Base-by-base conservation (phyloP, 495 filamentous ascomycete species). In the Parathielavia hyrcaniae region DNA sequence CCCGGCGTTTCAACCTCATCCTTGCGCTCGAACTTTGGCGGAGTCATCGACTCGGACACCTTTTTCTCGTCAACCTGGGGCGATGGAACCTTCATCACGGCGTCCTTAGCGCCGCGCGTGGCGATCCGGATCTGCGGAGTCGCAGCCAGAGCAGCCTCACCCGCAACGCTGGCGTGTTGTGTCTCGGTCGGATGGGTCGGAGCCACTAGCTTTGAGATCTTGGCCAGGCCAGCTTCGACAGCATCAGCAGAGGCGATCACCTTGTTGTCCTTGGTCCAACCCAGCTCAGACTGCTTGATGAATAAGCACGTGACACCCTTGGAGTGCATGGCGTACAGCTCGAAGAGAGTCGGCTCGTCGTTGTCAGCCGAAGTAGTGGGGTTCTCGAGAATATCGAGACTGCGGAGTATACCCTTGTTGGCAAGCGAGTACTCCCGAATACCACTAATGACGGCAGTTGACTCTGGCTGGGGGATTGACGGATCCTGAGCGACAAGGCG, bases 251-350 rank as follows among this genome's bases (percentile, higher is more conserved):
- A 75, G 56, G 83, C 70, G 40, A 96, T 75, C 53, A 91, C 87
- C 71, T 91, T 93, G 70, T 87, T 90, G 36, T 97, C 90, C 38
- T 80, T 74, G 55, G 81, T 84, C 91, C 90, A 97, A 5, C 95
- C 93, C 53, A 99, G 73, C 71, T 97, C 91, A 47, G 85, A 82
- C 69, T 88, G 87, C 69, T 86, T 91, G 64, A 99, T 82, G 64
- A 80, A 84, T 34, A 97, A 63, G 65, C 87, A 90, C 1, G 89
- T 90, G 43, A 97, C 90, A 59, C 95, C 95, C 70, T 89, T 93
- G 9, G 93, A 95, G 71, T 99, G 91, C 86, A 96, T 95, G 20
- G 89, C 87, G 71, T 97, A 99, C 9, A 99, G 81, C 75, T 97
- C 95, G 63, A 97, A 97, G 49, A 96, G 67, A 17, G 78, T 83